A percentile compares a stretch with the other conserved stretches of the same genome.
Conservation (phyloP, 208 protist species). For the Trypanosoma cruzi region DNA sequence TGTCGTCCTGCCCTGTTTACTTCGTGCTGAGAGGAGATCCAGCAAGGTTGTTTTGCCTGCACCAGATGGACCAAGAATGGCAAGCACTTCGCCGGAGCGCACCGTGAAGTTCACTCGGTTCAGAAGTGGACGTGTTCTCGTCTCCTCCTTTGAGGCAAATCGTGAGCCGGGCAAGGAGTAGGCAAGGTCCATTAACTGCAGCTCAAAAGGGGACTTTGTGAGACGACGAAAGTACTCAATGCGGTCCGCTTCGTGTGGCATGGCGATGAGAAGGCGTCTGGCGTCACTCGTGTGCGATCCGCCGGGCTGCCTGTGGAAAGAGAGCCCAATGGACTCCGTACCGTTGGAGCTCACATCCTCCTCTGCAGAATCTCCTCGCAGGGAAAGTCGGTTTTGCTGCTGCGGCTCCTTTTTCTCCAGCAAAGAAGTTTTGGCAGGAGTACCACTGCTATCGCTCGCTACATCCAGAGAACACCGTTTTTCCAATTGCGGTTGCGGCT, state of each 20-base stretch:
- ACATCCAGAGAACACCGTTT: background rate
- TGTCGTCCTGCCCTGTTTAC: conserved; percentile 58
- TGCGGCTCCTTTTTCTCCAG: background rate
- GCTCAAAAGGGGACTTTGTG: conserved; percentile 49
- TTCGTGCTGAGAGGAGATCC: conserved; percentile 78
- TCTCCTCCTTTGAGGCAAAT: conserved; percentile 44
- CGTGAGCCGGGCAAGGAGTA: conserved; percentile 54
- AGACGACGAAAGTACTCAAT: conserved; percentile 43
- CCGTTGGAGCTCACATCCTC: background rate
- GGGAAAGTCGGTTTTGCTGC: background rate
- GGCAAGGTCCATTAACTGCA: conserved; percentile 51
- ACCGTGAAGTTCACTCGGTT: conserved; percentile 80
- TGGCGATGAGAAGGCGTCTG: conserved; percentile 29
- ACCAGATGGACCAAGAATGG: conserved; percentile 90
- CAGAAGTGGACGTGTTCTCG: conserved; percentile 45
- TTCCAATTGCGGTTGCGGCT: background rate
- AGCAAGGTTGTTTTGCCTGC: conserved; percentile 93
- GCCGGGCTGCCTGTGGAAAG: background rate
- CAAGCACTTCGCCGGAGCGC: conserved; percentile 79
- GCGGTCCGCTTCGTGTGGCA: conserved; percentile 31
- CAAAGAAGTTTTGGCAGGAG: background rate
- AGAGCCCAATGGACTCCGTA: conserved; percentile 5
- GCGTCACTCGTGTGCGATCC: conserved; percentile 1
- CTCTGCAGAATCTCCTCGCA: background rate
- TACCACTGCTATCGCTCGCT: background rate